Conservation (phyloP, 2,329 filamentous ascomycete species). For the Aureobasidium sp. region DNA sequence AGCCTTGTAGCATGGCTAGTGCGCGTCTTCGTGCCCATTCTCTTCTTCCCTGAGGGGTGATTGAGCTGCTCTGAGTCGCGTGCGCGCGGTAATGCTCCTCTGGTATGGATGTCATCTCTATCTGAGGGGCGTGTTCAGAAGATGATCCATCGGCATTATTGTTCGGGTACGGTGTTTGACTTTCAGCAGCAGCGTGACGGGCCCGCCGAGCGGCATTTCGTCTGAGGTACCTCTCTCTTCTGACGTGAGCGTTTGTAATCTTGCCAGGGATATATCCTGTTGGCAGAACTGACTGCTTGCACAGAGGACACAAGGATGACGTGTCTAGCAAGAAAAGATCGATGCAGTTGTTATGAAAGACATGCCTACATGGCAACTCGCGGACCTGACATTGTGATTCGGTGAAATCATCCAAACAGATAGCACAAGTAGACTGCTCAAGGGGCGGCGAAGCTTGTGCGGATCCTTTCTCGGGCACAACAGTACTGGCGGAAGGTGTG, state of each 20-base stretch:
- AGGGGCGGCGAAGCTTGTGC: conserved; percentile 32
- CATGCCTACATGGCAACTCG: conserved; percentile 82
- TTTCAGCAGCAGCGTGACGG: conserved; percentile 4
- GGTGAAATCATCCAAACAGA: conserved; percentile 78
- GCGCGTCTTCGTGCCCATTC: conserved; percentile 42
- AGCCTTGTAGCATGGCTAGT: conserved; percentile 28
- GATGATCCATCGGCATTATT: neutral
- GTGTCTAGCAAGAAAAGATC: conserved; percentile 72
- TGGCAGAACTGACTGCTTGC: conserved; percentile 77
- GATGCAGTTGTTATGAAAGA: conserved; percentile 89
- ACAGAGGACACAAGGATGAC: conserved; percentile 84
- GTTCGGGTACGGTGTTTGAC: conserved; percentile 4
- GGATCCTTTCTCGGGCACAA: neutral
- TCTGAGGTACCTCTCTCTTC: conserved; percentile 65
- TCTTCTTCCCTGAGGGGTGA: conserved; percentile 21
- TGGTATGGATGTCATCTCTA: conserved; percentile 13
- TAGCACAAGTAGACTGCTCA: conserved; percentile 77
- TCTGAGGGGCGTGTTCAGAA: neutral
- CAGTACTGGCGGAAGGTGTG: conserved; percentile 18
- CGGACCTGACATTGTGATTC: conserved; percentile 65
- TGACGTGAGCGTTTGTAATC: conserved; percentile 81
- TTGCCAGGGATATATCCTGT: conserved; percentile 48
- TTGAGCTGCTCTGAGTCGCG: neutral
- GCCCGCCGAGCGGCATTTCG: conserved; percentile 46
- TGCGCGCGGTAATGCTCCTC: neutral